phyloP scores from a whole-genome alignment of 2,329 filamentous ascomycete species.

The Fusarium phyllophilum region DNA sequence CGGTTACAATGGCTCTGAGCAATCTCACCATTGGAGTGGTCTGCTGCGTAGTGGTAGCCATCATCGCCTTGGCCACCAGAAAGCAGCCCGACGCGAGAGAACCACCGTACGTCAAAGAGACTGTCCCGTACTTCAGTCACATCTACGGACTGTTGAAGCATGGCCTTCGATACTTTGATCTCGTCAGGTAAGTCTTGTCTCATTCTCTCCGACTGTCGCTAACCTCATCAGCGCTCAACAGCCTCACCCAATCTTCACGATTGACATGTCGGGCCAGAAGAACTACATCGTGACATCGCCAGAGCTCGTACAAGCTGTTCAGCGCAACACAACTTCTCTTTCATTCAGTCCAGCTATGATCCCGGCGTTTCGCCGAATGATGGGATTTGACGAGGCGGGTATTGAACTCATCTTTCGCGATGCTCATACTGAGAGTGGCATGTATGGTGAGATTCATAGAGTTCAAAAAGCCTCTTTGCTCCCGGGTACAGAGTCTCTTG shows the following conservation, averaged over 20 bases:
- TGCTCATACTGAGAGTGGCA: conserved; percentile 37
- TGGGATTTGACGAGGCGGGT: conserved; percentile 32
- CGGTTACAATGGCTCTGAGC: conserved; percentile 9
- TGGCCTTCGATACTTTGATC: conserved; percentile 33
- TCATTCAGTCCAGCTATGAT: conserved; percentile 37
- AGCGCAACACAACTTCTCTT: conserved; percentile 25
- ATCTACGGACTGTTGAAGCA: conserved; percentile 29
- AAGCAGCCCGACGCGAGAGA: conserved; percentile 25
- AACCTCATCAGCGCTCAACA: conserved; percentile 21
- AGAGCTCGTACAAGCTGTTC: conserved; percentile 34
- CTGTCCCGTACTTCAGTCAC: conserved; percentile 21
- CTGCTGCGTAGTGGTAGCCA: conserved; percentile 13
- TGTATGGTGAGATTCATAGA: conserved; percentile 36
- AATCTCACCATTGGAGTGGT: conserved; percentile 8
- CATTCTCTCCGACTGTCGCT: background rate
- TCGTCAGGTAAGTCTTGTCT: conserved; percentile 8
- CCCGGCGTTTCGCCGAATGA: conserved; percentile 35
- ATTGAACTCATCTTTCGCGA: conserved; percentile 38
- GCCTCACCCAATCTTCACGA: conserved; percentile 38
- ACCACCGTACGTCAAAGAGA: conserved; percentile 25
- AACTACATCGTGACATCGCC: conserved; percentile 39
- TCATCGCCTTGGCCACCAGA: background rate
- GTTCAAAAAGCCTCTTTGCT: conserved; percentile 31
- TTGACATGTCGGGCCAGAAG: conserved; percentile 36
- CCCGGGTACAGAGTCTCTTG: conserved; percentile 27